These are phyloP conservation scores for Symbiodinium natans DNA, from an alignment of 73 alveolate genomes.

Conservation along the genomic window DNA sequence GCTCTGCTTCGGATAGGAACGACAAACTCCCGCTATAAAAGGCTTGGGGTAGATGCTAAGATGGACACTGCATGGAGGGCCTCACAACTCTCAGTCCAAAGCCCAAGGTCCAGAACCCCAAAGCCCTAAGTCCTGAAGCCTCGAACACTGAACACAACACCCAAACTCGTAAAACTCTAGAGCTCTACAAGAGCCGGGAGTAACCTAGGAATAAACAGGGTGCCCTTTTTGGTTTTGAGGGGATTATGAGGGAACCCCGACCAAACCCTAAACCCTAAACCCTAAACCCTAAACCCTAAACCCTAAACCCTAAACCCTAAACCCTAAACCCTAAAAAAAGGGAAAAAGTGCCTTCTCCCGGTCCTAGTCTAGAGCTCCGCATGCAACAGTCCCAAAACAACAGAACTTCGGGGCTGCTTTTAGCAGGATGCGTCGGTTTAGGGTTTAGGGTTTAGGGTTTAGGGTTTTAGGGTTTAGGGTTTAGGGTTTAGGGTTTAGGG, in stretches of 20 bases:
- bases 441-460: too few species aligned
- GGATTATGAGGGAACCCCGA: too few species aligned
- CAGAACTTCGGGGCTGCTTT: neutral
- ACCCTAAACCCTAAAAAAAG: too few species aligned
- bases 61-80: neutral
- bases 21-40: neutral
- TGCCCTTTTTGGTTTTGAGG: too few species aligned
- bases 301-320: too few species aligned
- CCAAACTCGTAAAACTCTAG: neutral
- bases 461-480: too few species aligned
- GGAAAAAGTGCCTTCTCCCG: too few species aligned
- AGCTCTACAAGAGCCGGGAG: too few species aligned
- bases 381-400: neutral
- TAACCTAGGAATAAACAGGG: too few species aligned
- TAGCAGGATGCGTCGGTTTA: neutral
- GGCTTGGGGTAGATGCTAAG: neutral
- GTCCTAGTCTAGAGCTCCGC: neutral
- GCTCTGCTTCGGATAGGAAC: neutral
- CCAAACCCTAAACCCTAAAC: too few species aligned
- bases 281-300: too few species aligned
- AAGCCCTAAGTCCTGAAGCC: neutral
- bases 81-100: neutral
- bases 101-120: neutral
- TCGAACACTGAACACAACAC: neutral
- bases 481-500: too few species aligned